Percentiles rank a stretch among this genome's conserved stretches.
Evolutionary conservation across 495 filamentous ascomycete genomes (phyloP).

Genomic region (Penicillium silybi): DNA sequence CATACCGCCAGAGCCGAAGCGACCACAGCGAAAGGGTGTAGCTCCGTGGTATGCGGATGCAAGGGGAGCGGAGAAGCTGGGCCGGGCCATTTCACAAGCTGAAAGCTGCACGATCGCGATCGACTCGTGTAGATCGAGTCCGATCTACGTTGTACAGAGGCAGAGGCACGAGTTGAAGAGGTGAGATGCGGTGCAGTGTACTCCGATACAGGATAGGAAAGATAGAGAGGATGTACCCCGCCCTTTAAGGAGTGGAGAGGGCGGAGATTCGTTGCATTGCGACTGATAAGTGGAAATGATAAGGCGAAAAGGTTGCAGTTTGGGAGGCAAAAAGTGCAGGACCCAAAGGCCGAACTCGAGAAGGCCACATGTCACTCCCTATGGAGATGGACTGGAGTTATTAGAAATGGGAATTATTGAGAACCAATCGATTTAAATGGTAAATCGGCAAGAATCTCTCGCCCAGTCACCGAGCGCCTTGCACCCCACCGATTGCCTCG

Average conservation of each 20-base stretch:
- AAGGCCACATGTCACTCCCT: background rate
- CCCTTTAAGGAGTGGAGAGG: constrained; percentile 19
- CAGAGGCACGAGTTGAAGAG: background rate
- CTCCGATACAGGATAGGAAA: background rate
- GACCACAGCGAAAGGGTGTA: background rate
- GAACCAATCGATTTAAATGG: too few species aligned
- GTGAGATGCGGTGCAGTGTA: background rate
- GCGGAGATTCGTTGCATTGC: constrained; percentile 15
- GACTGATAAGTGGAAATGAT: background rate
- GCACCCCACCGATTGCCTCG: background rate
- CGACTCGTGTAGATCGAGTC: constrained; percentile 15
- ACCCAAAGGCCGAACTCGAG: background rate
- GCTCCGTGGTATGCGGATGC: constrained; percentile 18
- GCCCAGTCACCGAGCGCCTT: background rate
- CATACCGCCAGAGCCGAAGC: constrained; percentile 7
- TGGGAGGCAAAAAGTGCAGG: background rate
- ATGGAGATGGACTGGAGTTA: background rate
- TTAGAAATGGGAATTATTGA: background rate
- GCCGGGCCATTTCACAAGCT: constrained; percentile 14
- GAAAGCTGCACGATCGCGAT: constrained; percentile 21
- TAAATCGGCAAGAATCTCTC: background rate
- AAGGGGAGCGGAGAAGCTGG: constrained; percentile 20
- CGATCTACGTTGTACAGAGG: constrained; percentile 11
- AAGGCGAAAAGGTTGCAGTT: background rate
- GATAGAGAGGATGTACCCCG: constrained; percentile 17